These are phyloP conservation scores for Colletotrichum endophyticum DNA, from an alignment of 2,329 filamentous ascomycete species.

Conservation along the genomic window DNA sequence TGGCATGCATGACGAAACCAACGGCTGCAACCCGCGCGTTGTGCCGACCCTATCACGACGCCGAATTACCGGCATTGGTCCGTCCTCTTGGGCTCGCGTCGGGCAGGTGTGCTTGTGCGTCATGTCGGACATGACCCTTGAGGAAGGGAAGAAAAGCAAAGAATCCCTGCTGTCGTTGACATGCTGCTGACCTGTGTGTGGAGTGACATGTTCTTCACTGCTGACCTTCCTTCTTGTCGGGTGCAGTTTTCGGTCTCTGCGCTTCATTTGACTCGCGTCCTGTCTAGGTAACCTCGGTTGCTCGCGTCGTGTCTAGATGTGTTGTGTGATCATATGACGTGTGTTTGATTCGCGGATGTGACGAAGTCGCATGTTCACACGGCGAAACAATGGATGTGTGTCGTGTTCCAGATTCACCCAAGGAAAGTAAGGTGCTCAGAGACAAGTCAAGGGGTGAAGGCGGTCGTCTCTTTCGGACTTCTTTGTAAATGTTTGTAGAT, in stretches of 20 bases:
- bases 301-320: not conserved
- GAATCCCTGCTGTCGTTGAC: not conserved
- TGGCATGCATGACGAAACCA: not conserved
- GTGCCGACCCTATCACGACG: not conserved
- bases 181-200: not conserved
- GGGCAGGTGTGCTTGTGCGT: constrained; percentile 18
- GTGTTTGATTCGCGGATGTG: not conserved
- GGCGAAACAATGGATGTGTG: not conserved
- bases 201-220: not conserved
- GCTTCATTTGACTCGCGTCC: not conserved
- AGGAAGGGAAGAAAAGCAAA: not conserved
- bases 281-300: not conserved
- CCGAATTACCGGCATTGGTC: not conserved
- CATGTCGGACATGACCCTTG: not conserved
- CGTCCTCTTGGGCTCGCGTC: constrained; percentile 9
- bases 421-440: not conserved
- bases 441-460: too few relatives aligned
- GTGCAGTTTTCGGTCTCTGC: not conserved
- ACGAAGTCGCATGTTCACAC: not conserved
- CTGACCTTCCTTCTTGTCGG: not conserved
- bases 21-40: not conserved
- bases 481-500: not conserved
- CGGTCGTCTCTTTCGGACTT: too few relatives aligned
- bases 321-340: not conserved
- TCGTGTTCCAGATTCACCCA: not conserved